Evolutionary conservation across 306 rosid genomes (phyloP), one percentile per base, ranked within the genome.

Genomic region (Prinsepia uniflora): DNA sequence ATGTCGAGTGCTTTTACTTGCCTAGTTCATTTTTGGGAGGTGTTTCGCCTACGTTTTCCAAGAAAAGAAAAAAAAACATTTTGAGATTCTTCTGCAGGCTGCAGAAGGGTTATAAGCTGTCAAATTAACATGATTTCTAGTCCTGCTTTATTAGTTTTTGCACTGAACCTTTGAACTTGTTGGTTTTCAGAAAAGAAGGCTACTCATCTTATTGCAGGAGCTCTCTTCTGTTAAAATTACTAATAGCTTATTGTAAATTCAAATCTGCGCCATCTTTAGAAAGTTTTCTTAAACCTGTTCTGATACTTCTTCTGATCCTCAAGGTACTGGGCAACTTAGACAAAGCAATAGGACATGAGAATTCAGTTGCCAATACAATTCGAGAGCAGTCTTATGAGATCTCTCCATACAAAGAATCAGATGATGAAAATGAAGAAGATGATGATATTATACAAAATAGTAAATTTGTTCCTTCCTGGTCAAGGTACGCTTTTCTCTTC

Each of bases 321-420:
- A 60, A 92, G 97, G 83, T 63, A 72, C 72, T 9, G 59, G 61
- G 62, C 62, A 47, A 74, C 82, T 34, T 72, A 9, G 77, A 64
- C 68, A 75, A 80, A 85, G 79, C 70, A 52, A 68, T 54, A 22
- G 75, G 55, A 75, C 76, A 70, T 55, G 73, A 71, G 54, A 75
- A 72, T 56, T 68, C 67, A 71, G 55, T 62, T 34, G 57, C 60
- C 52, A 72, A 79, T 63, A 67, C 81, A 41, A 57, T 64, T 78
- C 74, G 74, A 72, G 92, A 89, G 77, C 85, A 76, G 76, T 87
- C 96, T 41, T 95, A 95, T 58, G 96, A 91, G 15, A 89, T 95
- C 57, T 91, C 96, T 76, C 99, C 99, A 9, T 95, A 87, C 75
- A 95, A 85, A 80, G 86, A 67, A 56, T 91, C 97, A 56, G 99